Percentiles rank a stretch among this genome's conserved stretches.
phyloP scores from a whole-genome alignment of 805 yeast species.

The Pichia manshurica region DNA sequence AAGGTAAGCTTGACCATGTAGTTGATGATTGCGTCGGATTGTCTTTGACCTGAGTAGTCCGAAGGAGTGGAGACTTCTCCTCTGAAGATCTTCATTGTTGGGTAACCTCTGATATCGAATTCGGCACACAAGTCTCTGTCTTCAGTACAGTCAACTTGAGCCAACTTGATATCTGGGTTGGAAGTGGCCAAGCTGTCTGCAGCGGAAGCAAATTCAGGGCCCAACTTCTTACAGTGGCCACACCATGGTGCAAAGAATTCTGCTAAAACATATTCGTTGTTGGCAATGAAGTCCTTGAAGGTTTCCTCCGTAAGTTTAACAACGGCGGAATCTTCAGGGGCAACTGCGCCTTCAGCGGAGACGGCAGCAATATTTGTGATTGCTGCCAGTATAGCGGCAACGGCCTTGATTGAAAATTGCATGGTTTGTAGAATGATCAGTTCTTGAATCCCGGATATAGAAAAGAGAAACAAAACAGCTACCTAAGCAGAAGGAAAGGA shows the following conservation, averaged over 20 bases:
- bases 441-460: background rate
- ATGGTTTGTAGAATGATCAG: slow-evolving; percentile 17
- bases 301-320: slow-evolving; percentile 65
- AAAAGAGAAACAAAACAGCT: background rate
- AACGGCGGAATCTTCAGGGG: slow-evolving; percentile 82
- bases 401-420: slow-evolving; percentile 33
- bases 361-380: slow-evolving; percentile 24
- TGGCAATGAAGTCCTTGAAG: slow-evolving; percentile 59
- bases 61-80: slow-evolving; percentile 39
- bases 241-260: slow-evolving; percentile 98
- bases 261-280: slow-evolving; percentile 74
- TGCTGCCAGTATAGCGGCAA: slow-evolving; percentile 38
- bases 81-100: slow-evolving; percentile 74
- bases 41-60: slow-evolving; percentile 83
- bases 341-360: slow-evolving; percentile 55
- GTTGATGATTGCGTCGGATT: slow-evolving; percentile 66
- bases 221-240: slow-evolving; percentile 88
- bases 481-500: background rate
- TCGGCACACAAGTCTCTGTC: slow-evolving; percentile 65
- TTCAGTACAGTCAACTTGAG: slow-evolving; percentile 82
- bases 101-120: slow-evolving; percentile 73
- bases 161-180: slow-evolving; percentile 57
- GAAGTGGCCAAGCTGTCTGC: slow-evolving; percentile 52
- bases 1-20: slow-evolving; percentile 77
- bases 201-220: slow-evolving; percentile 74